These are phyloP conservation scores for Lipomyces oligophaga DNA, from an alignment of 805 yeast species.

Conservation along the genomic window DNA sequence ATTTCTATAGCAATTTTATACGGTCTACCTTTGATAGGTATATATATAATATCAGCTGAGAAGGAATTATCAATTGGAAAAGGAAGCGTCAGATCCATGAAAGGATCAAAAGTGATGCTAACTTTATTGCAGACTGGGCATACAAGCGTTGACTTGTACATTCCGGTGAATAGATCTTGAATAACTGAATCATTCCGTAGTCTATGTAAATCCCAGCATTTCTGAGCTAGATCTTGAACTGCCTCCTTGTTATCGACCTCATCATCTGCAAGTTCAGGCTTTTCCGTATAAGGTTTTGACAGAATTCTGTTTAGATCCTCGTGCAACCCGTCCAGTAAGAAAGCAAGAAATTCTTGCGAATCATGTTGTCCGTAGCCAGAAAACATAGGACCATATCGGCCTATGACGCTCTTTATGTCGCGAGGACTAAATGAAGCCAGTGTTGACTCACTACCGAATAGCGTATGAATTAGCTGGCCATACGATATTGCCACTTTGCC, in stretches of 20 bases:
- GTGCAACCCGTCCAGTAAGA: slow-evolving; percentile 81
- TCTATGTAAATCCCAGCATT: slow-evolving; percentile 77
- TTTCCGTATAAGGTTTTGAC: slow-evolving; percentile 81
- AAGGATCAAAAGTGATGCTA: slow-evolving; percentile 91
- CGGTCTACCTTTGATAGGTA: slow-evolving; percentile 55
- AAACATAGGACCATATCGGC: slow-evolving; percentile 73
- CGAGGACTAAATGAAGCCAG: slow-evolving; percentile 52
- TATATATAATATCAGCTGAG: slow-evolving; percentile 59
- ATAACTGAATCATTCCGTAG: slow-evolving; percentile 80
- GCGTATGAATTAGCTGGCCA: slow-evolving; percentile 58
- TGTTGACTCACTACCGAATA: slow-evolving; percentile 41
- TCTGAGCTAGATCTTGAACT: slow-evolving; percentile 59
- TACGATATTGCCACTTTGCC: slow-evolving; percentile 80
- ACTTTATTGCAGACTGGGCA: slow-evolving; percentile 82
- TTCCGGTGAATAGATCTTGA: slow-evolving; percentile 81
- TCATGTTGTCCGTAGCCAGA: slow-evolving; percentile 85
- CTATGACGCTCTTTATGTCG: slow-evolving; percentile 73
- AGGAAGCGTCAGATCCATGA: slow-evolving; percentile 83
- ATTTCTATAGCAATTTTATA: slow-evolving; percentile 66
- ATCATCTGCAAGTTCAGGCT: slow-evolving; percentile 70
- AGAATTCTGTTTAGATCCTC: slow-evolving; percentile 84
- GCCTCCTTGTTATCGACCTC: slow-evolving; percentile 49
- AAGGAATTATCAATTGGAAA: slow-evolving; percentile 73
- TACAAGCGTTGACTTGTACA: slow-evolving; percentile 81
- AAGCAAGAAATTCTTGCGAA: slow-evolving; percentile 87